Evolutionary conservation across 2,329 filamentous ascomycete species (phyloP).

Genomic region (Chrysoporthe deuterocubensis): DNA sequence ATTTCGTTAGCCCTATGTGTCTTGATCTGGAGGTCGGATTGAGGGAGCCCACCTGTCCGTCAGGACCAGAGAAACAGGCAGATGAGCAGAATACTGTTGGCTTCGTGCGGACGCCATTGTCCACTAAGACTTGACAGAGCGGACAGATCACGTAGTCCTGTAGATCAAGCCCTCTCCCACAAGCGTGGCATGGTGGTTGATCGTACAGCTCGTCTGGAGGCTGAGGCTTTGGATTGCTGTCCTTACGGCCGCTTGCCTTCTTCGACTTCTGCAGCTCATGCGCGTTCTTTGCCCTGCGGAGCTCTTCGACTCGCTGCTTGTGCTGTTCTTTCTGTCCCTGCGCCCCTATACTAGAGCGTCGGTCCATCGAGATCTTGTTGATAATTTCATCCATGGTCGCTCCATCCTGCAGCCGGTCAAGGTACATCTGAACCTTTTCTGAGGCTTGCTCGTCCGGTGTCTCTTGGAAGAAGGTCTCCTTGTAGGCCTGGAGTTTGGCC

Average conservation of each 20-base stretch:
- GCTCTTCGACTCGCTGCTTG: constrained; percentile 35
- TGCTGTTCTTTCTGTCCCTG: constrained; percentile 36
- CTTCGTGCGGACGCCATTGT: constrained; percentile 28
- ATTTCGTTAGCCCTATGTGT: constrained; percentile 12
- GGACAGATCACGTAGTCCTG: constrained; percentile 34
- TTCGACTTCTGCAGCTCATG: constrained; percentile 36
- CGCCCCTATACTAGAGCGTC: constrained; percentile 31
- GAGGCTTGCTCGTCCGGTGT: constrained; percentile 30
- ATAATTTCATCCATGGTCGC: constrained; percentile 35
- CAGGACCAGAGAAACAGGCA: constrained; percentile 28
- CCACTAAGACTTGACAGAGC: constrained; percentile 35
- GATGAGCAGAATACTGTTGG: constrained; percentile 36
- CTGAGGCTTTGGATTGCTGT: constrained; percentile 22
- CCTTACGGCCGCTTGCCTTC: constrained; percentile 29
- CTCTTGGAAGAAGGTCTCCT: constrained; percentile 32
- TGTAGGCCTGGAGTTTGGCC: constrained; percentile 30
- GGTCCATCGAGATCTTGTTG: constrained; percentile 33
- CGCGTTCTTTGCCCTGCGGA: constrained; percentile 33
- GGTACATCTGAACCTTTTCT: constrained; percentile 33
- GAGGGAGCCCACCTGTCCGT: constrained; percentile 7
- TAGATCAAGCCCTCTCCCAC: constrained; percentile 30
- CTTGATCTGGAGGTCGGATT: background rate
- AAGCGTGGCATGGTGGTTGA: constrained; percentile 35
- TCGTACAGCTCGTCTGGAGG: constrained; percentile 34
- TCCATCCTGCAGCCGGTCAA: constrained; percentile 33